Evolutionary conservation across 2,329 filamentous ascomycete genomes (phyloP).

Genomic region (Scedosporium aurantiacum): DNA sequence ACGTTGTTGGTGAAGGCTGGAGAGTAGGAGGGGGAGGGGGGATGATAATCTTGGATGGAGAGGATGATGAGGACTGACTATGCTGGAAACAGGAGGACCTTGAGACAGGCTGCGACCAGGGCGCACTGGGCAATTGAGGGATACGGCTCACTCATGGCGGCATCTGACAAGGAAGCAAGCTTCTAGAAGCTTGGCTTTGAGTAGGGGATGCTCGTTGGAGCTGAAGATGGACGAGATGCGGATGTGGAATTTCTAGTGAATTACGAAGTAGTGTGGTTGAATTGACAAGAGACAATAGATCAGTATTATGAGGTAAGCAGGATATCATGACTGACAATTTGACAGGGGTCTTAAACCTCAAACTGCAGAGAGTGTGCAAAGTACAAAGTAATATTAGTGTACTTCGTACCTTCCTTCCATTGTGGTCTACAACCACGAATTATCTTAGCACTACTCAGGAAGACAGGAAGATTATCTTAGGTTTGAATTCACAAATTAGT

Average conservation of each 20-base stretch:
- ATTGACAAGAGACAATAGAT: not conserved
- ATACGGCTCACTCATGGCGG: conserved; percentile 64
- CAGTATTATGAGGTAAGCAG: not conserved
- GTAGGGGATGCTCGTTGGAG: not conserved
- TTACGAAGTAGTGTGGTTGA: not conserved
- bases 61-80: conserved; percentile 53
- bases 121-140: conserved; percentile 86
- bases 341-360: not conserved
- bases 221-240: not conserved
- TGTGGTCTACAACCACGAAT: too few species aligned
- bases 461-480: too few species aligned
- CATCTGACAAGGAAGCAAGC: conserved; percentile 1
- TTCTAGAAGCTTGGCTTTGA: not conserved
- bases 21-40: not conserved
- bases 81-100: conserved; percentile 83
- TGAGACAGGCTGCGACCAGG: conserved; percentile 75
- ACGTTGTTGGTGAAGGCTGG: not conserved
- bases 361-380: too few species aligned
- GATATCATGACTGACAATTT: not conserved
- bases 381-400: too few species aligned
- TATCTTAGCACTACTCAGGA: too few species aligned
- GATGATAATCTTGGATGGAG: not conserved
- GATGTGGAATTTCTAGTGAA: not conserved
- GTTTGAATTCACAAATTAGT: too few species aligned
- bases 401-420: too few species aligned